Base-by-base conservation (phyloP, 768 basidiomycete genomes). In the Rhizopogon vinicolor region DNA sequence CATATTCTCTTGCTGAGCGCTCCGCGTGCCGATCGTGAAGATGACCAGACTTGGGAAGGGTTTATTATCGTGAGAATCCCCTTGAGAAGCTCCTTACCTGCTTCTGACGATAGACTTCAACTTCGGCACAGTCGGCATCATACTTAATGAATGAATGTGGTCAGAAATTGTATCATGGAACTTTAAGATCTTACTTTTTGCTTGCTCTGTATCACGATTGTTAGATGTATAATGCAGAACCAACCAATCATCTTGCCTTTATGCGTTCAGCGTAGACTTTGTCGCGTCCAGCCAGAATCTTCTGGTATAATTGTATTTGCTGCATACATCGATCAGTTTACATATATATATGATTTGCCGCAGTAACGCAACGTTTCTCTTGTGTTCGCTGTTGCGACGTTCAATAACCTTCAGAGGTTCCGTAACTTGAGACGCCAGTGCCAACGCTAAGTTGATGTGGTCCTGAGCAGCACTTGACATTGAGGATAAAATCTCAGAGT, bases 21-120 rank as follows among this genome's bases (percentile, higher is more conserved):
- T 87, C 88, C 33, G 87, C 85, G 55, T 91, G 89, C 44, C 78
- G 82, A 65, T 93, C 91, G 63, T 90, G 89, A 56, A 28, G 37
- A 51, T 19, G 33, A 54, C 50, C 33, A 52, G 25, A 41, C 7
- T 37, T 40, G 19, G 39, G 13, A 54, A 46, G 25, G 41, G 44
- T 29, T 18, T n/a, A 12, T 28, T 43, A 51, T 5, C 14, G 46
- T 12, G 42, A 43, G 40, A 40, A 18, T 10, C 19, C 41, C 10
- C 3, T 39, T 29, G 14, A 18, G 7, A 22, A 49, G 19, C 18
- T 49, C 54, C 56, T 51, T 59, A 63, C 91, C 81, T 92, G 90
- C 70, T 91, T 93, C 75, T 90, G 88, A 48, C 87, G 84, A 62
- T 83, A 79, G 19, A 76, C 68, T 62, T 89, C 88, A 19, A 88